phyloP scores from a whole-genome alignment of 306 rosid species.

The Prunus padus region DNA sequence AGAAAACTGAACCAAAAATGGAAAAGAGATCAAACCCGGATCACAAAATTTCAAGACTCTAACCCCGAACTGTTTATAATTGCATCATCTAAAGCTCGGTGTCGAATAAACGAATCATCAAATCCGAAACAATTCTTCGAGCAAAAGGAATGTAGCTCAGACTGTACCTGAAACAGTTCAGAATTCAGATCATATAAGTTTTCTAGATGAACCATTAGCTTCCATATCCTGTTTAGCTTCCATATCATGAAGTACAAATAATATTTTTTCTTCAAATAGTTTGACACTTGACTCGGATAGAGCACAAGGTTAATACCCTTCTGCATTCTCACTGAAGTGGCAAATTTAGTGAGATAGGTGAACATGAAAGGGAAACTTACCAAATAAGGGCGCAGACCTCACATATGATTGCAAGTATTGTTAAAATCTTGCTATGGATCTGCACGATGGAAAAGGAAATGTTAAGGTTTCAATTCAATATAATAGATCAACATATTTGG shows the following conservation, averaged over 20 bases:
- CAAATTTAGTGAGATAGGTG: slow-evolving; percentile 20
- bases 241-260: not conserved
- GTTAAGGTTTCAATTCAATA: not conserved
- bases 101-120: slow-evolving; percentile 82
- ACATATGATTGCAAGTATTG: slow-evolving; percentile 67
- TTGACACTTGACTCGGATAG: not conserved
- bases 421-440: slow-evolving; percentile 79
- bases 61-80: slow-evolving; percentile 4
- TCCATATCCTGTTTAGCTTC: not conserved
- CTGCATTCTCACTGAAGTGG: slow-evolving; percentile 15
- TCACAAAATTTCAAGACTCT: slow-evolving; percentile 21
- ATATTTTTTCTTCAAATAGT: not conserved
- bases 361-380: slow-evolving; percentile 41
- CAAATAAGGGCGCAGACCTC: slow-evolving; percentile 89
- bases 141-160: slow-evolving; percentile 97
- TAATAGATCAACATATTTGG: not conserved
- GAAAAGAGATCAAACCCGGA: slow-evolving; percentile 1
- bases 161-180: slow-evolving; percentile 72
- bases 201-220: no score
- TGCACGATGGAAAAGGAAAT: slow-evolving; percentile 30
- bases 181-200: slow-evolving; percentile 16
- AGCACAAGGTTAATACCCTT: slow-evolving; percentile 9
- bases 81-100: slow-evolving; percentile 61
- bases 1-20: slow-evolving; percentile 12
- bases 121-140: slow-evolving; percentile 82